phyloP scores from a whole-genome alignment of 139 green algal genomes.

The Tetratostichococcus sp. region DNA sequence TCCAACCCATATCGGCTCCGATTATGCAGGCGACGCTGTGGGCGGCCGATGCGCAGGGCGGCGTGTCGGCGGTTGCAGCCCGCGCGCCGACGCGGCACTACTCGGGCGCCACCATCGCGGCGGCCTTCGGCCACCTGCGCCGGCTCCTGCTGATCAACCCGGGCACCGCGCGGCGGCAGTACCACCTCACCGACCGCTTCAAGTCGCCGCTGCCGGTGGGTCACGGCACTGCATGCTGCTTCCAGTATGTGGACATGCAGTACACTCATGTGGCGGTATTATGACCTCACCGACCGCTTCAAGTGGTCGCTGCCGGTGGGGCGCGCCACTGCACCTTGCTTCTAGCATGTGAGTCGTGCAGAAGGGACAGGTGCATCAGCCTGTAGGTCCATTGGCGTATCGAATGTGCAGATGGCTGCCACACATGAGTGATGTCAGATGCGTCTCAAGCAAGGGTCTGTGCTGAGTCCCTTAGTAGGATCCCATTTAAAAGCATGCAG shows the following conservation, averaged over 20 bases:
- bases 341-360: too few species aligned
- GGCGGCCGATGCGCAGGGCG: not conserved
- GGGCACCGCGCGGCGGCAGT: not conserved
- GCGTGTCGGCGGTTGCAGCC: not conserved
- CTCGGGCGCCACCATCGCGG: not conserved
- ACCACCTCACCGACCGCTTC: not conserved
- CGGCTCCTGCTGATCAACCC: not conserved
- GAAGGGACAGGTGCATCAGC: too few species aligned
- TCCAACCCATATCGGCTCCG: too few species aligned
- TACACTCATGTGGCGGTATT: not conserved
- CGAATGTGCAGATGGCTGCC: too few species aligned
- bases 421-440: too few species aligned
- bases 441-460: too few species aligned
- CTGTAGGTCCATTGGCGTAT: too few species aligned
- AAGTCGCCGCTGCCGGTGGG: not conserved
- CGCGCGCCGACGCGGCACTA: not conserved
- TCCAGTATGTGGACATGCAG: too few species aligned
- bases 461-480: too few species aligned
- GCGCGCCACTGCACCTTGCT: too few species aligned
- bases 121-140: not conserved
- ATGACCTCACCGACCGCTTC: not conserved
- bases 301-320: not conserved
- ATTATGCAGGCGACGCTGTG: not conserved
- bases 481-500: too few species aligned
- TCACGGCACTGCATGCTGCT: too few species aligned